Evolutionary conservation across 148 eudicot genomes (phyloP).

Genomic region (Polygonum maritimum): DNA sequence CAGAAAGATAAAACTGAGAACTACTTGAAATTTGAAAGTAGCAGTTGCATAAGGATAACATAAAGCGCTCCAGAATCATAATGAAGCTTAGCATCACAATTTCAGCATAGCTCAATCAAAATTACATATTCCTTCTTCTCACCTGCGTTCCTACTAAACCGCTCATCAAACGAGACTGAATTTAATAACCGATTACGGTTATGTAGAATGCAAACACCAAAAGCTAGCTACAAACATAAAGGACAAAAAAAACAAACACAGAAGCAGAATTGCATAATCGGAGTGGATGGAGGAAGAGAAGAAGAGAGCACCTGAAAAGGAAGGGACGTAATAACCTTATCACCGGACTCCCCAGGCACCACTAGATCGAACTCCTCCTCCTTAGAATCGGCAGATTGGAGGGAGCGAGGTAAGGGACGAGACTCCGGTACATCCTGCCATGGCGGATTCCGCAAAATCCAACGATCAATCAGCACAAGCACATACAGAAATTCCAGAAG

Average conservation of each 20-base stretch:
- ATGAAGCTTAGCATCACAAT: background rate
- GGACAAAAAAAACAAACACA: background rate
- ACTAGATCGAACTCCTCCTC: slow-evolving; percentile 32
- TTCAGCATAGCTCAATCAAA: background rate
- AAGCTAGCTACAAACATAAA: background rate
- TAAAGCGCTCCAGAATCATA: background rate
- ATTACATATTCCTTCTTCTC: background rate
- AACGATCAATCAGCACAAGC: background rate
- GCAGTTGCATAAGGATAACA: background rate
- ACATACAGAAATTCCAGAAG: background rate
- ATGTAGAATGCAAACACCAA: background rate
- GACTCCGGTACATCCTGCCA: slow-evolving; percentile 24
- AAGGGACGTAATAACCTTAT: slow-evolving; percentile 42
- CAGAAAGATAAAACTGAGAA: background rate
- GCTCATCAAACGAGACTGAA: background rate
- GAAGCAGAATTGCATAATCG: background rate
- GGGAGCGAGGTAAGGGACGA: slow-evolving; percentile 27
- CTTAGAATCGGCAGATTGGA: slow-evolving; percentile 24
- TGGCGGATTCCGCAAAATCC: background rate
- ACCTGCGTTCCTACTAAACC: background rate
- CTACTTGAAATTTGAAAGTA: background rate
- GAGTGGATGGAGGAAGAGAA: background rate
- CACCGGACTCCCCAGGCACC: slow-evolving; percentile 63
- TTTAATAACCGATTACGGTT: background rate
- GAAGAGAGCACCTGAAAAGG: slow-evolving; percentile 65